Evolutionary conservation across 805 yeast genomes (phyloP), one percentile per base, ranked within the genome.

Genomic region (Starmerella bombicola): DNA sequence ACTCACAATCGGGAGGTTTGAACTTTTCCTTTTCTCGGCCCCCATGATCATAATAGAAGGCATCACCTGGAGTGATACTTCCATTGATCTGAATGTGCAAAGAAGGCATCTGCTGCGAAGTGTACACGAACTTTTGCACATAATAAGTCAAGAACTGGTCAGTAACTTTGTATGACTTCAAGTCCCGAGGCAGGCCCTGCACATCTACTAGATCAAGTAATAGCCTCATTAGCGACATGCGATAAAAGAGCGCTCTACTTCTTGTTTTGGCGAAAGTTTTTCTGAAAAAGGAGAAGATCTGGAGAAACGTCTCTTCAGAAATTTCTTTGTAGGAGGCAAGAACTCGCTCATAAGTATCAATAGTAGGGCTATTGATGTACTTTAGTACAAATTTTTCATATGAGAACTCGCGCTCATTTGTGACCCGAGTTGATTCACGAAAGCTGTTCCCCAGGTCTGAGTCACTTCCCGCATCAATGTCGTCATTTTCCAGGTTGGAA

Each of bases 151-250:
- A 62, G 50, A 88, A 76, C 34, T 75, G 71, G 28, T 74, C 77
- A 10, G 80, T 70, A 41, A 78, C 84, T 23, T 63, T 65, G 43
- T 83, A 64, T 3, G 75, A 64, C 13, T 60, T 35, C 16, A 58
- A 60, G 0, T 60, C 47, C 33, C 62, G 57, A 1, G 74, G 68
- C 15, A 76, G 59, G 5, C 77, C 74, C 21, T 68, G 53, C 15
- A 69, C 57, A 29, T 66, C 67, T 10, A 74, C 62, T 5, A 80
- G 62, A 21, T 70, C 65, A 52, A 74, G 70, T 1, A 81, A 55
- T 2, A 70, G 54, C 13, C 67, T 56, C 69, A 88, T 70, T 54
- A 91, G 74, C 55, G 86, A 95, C 25, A 91, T 55, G 37, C 95
- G 64, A 51, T 68, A 77, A 25, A 81, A 57, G 25, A 71, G 60